Evolutionary conservation across 345 rosid species (phyloP).

Genomic region (Lepidium aucheri): DNA sequence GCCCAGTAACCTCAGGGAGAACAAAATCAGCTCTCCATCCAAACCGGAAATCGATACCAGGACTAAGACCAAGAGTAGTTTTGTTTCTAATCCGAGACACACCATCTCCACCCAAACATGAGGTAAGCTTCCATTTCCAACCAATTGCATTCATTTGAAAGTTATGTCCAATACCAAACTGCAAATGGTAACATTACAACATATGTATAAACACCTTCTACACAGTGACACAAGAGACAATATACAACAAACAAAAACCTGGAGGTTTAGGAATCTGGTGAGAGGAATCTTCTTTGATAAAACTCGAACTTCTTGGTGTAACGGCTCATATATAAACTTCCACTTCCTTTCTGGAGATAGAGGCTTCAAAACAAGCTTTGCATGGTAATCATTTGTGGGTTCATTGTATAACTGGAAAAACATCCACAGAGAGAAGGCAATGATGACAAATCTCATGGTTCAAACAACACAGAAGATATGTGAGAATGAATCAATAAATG

Average conservation of each 20-base stretch:
- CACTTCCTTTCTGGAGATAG: constrained; percentile 58
- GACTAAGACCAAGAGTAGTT: constrained; percentile 67
- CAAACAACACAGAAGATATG: too few species aligned
- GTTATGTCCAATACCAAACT: constrained; percentile 86
- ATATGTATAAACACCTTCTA: neutral
- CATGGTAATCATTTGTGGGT: constrained; percentile 71
- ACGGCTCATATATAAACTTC: constrained; percentile 75
- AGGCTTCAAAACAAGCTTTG: constrained; percentile 84
- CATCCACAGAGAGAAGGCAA: neutral
- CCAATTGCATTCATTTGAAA: constrained; percentile 66
- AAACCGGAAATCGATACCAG: constrained; percentile 78
- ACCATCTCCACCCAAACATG: constrained; percentile 87
- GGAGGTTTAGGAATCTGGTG: constrained; percentile 70
- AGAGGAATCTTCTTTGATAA: constrained; percentile 80
- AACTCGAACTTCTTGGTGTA: constrained; percentile 59
- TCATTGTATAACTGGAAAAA: constrained; percentile 62
- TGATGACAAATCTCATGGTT: neutral
- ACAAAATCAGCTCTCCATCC: constrained; percentile 93
- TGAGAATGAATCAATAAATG: neutral
- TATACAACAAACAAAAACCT: constrained; percentile 33
- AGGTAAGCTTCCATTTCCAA: constrained; percentile 89
- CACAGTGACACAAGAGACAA: neutral
- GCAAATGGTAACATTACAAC: neutral
- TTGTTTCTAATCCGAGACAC: constrained; percentile 71
- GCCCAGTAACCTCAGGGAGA: constrained; percentile 82